These are phyloP conservation scores for Exophiala calicioides DNA, from an alignment of 2,329 filamentous ascomycete genomes.

Conservation along the genomic window DNA sequence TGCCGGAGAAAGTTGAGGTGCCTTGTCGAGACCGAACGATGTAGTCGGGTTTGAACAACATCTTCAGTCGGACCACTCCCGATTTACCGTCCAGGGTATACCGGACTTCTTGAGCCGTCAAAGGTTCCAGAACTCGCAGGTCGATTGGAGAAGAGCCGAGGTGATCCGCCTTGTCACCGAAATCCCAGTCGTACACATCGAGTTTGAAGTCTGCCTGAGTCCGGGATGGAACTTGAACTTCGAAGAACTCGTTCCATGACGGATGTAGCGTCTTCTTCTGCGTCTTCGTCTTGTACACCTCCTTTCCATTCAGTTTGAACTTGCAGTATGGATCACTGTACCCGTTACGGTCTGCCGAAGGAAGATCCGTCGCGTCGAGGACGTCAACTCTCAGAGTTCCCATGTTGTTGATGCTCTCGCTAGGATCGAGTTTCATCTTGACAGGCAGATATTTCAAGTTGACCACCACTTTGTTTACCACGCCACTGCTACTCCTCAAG, in stretches of 20 bases:
- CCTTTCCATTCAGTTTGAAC: conserved; percentile 84
- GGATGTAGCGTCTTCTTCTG: conserved; percentile 97
- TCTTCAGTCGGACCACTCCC: conserved; percentile 74
- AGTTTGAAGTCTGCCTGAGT: conserved; percentile 81
- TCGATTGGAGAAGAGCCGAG: conserved; percentile 77
- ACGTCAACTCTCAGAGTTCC: conserved; percentile 92
- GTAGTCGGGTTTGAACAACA: conserved; percentile 92
- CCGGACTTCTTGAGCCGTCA: conserved; percentile 73
- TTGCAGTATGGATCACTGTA: conserved; percentile 97
- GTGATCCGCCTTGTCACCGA: conserved; percentile 90
- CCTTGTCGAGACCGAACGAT: conserved; percentile 84
- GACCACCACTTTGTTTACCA: conserved; percentile 77
- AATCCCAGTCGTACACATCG: conserved; percentile 93
- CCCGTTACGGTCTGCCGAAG: conserved; percentile 90
- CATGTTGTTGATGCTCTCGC: conserved; percentile 99
- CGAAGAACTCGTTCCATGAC: conserved; percentile 95
- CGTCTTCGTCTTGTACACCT: conserved; percentile 91
- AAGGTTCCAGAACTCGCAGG: conserved; percentile 79
- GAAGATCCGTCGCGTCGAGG: conserved; percentile 81
- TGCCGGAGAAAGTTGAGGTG: conserved; percentile 88
- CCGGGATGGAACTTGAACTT: conserved; percentile 76
- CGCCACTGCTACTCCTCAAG: conserved; percentile 75
- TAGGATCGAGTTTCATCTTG: conserved; percentile 89
- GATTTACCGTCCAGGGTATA: conserved; percentile 85
- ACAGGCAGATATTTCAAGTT: conserved; percentile 94